These are phyloP conservation scores for Colletotrichum endophyticum DNA, from an alignment of 2,329 filamentous ascomycete species.

Conservation along the genomic window DNA sequence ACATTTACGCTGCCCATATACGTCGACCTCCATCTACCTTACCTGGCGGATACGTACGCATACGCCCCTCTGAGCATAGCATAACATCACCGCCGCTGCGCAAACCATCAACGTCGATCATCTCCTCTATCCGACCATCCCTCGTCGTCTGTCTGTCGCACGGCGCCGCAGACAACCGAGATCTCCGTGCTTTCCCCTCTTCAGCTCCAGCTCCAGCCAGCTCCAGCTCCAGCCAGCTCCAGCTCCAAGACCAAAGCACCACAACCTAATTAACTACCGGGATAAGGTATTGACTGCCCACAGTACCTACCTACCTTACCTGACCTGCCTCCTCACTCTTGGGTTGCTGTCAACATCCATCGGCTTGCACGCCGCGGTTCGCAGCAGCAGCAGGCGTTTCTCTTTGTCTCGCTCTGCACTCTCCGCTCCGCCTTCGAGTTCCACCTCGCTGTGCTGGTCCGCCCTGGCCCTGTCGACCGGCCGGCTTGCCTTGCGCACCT, in stretches of 20 bases:
- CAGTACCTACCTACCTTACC: not conserved
- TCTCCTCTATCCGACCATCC: not conserved
- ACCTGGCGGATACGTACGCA: not conserved
- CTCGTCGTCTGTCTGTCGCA: slow-evolving; percentile 7
- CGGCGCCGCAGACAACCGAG: slow-evolving; percentile 16
- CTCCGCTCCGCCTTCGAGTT: not conserved
- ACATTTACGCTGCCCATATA: not conserved
- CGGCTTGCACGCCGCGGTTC: not conserved
- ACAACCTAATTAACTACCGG: not conserved
- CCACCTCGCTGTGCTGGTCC: not conserved
- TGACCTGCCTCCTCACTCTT: not conserved
- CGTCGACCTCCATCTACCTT: not conserved
- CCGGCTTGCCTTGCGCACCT: not conserved
- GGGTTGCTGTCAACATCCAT: not conserved
- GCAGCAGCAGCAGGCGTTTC: slow-evolving; percentile 7
- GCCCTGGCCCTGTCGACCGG: not conserved
- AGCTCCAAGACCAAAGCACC: not conserved
- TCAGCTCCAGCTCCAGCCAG: not conserved
- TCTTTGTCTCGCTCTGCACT: not conserved
- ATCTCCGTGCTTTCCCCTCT: slow-evolving; percentile 15
- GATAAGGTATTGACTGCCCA: not conserved
- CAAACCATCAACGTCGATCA: not conserved
- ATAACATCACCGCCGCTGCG: not conserved
- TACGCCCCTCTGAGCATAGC: not conserved
- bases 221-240: slow-evolving; percentile 2